phyloP scores from a whole-genome alignment of 2,329 filamentous ascomycete genomes.

The Blastomyces emzantsi region DNA sequence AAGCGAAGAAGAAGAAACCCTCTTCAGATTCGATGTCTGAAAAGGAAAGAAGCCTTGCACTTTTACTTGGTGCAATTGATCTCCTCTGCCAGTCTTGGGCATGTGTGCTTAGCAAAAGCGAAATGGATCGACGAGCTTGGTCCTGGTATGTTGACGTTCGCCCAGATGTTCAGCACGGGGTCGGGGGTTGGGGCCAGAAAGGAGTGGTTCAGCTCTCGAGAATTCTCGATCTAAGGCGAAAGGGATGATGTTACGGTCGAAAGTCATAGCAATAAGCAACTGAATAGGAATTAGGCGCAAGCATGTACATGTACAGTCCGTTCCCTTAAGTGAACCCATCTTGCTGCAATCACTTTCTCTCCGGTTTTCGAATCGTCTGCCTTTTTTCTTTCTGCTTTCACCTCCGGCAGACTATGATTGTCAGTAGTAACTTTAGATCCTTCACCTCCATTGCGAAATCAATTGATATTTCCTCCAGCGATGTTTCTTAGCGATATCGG shows the following conservation, averaged over 20 bases:
- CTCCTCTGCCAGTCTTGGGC: slow-evolving; percentile 67
- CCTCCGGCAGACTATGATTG: background rate
- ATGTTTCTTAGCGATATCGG: background rate
- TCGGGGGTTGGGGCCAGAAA: slow-evolving; percentile 71
- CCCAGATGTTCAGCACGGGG: slow-evolving; percentile 65
- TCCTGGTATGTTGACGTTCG: slow-evolving; percentile 69
- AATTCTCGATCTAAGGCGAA: slow-evolving; percentile 51
- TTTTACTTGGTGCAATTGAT: slow-evolving; percentile 62
- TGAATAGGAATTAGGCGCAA: background rate
- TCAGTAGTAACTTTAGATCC: too few species aligned
- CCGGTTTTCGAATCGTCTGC: background rate
- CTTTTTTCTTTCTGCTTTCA: background rate
- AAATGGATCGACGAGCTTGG: slow-evolving; percentile 71
- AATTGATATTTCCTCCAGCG: background rate
- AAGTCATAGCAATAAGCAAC: too few species aligned
- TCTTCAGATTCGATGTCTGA: slow-evolving; percentile 46
- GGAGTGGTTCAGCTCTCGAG: slow-evolving; percentile 56
- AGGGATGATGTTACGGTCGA: background rate
- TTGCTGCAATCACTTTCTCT: background rate
- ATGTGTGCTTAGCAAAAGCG: slow-evolving; percentile 49
- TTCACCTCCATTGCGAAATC: background rate
- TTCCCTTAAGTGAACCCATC: background rate
- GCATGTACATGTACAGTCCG: background rate
- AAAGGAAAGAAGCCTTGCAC: slow-evolving; percentile 59
- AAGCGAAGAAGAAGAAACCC: slow-evolving; percentile 40